These are phyloP conservation scores for Talaromyces sp. DNA, from an alignment of 2,329 filamentous ascomycete species.

Conservation along the genomic window DNA sequence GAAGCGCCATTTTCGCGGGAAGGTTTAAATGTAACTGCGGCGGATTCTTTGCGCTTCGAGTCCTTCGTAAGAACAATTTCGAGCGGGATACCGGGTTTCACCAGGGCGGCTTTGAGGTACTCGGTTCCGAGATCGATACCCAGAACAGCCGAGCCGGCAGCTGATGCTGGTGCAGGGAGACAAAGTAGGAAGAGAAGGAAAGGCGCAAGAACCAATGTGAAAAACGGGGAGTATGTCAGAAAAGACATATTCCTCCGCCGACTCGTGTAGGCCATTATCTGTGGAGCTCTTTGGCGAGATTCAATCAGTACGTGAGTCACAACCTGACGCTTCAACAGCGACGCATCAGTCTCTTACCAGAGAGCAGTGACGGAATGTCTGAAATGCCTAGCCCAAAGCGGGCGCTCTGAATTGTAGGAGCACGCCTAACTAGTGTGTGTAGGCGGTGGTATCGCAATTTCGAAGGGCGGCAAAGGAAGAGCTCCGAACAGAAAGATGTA, in stretches of 20 bases:
- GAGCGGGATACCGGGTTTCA: slow-evolving; percentile 94
- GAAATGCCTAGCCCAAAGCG: background rate
- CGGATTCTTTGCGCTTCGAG: slow-evolving; percentile 89
- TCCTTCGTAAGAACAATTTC: slow-evolving; percentile 98
- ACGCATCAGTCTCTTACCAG: background rate
- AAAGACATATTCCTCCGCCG: slow-evolving; percentile 20
- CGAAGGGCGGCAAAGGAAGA: background rate
- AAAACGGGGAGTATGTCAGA: slow-evolving; percentile 21
- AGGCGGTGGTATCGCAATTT: background rate
- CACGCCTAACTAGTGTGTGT: background rate
- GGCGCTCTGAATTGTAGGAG: background rate
- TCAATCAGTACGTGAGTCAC: background rate
- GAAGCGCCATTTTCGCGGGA: slow-evolving; percentile 57
- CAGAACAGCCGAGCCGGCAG: slow-evolving; percentile 69
- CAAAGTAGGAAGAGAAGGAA: slow-evolving; percentile 49
- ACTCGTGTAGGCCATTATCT: slow-evolving; percentile 24
- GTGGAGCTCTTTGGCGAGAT: background rate
- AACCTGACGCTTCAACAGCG: background rate
- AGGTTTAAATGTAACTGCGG: slow-evolving; percentile 90
- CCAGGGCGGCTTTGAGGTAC: slow-evolving; percentile 91
- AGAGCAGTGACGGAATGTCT: no score
- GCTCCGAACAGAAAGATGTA: background rate
- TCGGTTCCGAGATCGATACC: slow-evolving; percentile 93
- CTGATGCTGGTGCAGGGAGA: slow-evolving; percentile 51
- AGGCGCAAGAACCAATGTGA: slow-evolving; percentile 43